phyloP scores from a whole-genome alignment of 163 green algal genomes.

The Scenedesmus sp. region DNA sequence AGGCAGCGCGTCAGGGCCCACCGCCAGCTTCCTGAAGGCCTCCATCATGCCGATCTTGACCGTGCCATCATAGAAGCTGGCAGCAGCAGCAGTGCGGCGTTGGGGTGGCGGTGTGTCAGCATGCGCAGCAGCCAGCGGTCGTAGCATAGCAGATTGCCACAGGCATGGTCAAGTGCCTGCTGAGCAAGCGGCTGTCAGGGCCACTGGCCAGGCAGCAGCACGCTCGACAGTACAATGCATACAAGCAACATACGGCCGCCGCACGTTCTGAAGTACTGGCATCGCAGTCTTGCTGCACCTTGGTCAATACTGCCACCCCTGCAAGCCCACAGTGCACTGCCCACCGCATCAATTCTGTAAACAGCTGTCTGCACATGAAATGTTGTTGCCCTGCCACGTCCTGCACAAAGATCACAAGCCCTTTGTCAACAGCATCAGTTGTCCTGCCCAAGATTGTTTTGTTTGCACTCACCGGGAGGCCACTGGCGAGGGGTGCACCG shows the following conservation, averaged over 20 bases:
- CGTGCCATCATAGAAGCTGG: constrained; percentile 83
- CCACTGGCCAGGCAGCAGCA: too few species aligned
- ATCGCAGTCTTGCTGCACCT: background rate
- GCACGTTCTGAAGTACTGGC: background rate
- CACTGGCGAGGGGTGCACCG: constrained; percentile 96
- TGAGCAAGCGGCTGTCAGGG: background rate
- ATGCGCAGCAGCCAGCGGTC: background rate
- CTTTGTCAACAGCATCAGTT: too few species aligned
- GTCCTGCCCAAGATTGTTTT: too few species aligned
- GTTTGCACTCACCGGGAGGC: constrained; percentile 72
- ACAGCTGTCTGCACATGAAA: too few species aligned
- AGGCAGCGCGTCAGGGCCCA: constrained; percentile 86
- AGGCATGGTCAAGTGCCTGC: background rate
- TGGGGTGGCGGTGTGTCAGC: background rate
- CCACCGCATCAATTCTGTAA: too few species aligned
- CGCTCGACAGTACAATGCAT: too few species aligned
- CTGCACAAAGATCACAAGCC: too few species aligned
- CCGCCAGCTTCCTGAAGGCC: constrained; percentile 94
- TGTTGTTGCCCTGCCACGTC: too few species aligned
- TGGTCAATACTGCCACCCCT: too few species aligned
- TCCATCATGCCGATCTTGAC: constrained; percentile 91
- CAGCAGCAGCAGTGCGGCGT: background rate
- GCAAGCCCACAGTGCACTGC: too few species aligned
- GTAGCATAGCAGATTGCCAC: background rate
- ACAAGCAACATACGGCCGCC: too few species aligned